Percentiles rank a stretch among this genome's conserved stretches.
These are phyloP conservation scores for Fusarium sp. DNA, from an alignment of 2,329 filamentous ascomycete species.

Conservation along the genomic window DNA sequence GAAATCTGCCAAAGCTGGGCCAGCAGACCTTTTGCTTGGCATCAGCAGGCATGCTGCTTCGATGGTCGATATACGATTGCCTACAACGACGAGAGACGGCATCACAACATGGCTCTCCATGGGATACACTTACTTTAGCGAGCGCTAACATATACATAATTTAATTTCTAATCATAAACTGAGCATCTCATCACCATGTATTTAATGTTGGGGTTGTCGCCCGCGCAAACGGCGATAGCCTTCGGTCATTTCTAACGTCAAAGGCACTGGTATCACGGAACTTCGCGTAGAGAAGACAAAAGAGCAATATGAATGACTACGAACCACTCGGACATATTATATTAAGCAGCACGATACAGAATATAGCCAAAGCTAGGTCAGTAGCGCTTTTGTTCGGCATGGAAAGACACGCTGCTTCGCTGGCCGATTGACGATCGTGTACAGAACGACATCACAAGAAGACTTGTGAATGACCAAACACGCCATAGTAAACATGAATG, in stretches of 20 bases:
- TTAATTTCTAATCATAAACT: too few relatives aligned
- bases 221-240: neutral
- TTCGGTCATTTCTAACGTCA: neutral
- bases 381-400: rapidly evolving
- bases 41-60: too few relatives aligned
- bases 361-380: rapidly evolving
- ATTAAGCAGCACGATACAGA: neutral
- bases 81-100: too few relatives aligned
- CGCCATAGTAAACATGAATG: rapidly evolving
- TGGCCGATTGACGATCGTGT: neutral
- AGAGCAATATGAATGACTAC: too few relatives aligned
- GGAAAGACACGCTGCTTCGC: neutral
- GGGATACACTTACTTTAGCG: rapidly evolving
- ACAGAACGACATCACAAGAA: neutral
- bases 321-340: rapidly evolving
- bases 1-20: too few relatives aligned
- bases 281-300: rapidly evolving
- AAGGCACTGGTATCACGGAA: neutral
- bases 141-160: too few relatives aligned
- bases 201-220: neutral
- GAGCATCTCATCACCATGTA: rapidly evolving
- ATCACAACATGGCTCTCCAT: too few relatives aligned
- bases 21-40: too few relatives aligned
- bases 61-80: too few relatives aligned
- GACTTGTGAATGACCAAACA: too few relatives aligned